Conservation (phyloP, 495 filamentous ascomycete species). For the Neurospora terricola region DNA sequence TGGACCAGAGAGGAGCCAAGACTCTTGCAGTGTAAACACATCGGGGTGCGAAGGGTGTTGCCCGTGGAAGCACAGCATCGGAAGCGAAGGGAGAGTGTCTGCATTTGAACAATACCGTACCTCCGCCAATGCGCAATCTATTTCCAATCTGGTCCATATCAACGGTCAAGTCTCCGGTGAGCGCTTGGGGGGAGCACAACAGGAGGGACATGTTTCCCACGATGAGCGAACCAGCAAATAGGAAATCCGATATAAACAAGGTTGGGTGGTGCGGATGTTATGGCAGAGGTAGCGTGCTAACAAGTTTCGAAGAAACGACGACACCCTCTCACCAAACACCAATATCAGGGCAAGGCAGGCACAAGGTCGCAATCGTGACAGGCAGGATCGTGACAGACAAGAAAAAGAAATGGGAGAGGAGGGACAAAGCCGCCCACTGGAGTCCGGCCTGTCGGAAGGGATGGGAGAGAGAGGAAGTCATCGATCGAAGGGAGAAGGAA, state of each 20-base stretch:
- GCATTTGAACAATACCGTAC: not conserved
- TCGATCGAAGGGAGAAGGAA: not conserved
- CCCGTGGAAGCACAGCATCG: not conserved
- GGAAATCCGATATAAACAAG: not conserved
- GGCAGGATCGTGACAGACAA: not conserved
- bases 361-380: not conserved
- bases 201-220: not conserved
- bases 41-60: not conserved
- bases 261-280: not conserved
- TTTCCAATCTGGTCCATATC: not conserved
- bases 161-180: not conserved
- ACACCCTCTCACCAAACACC: conserved; percentile 1
- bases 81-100: not conserved
- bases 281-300: not conserved
- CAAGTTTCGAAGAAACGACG: not conserved
- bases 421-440: not conserved
- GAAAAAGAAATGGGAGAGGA: not conserved
- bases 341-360: not conserved
- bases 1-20: not conserved
- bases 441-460: conserved; percentile 5
- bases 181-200: not conserved
- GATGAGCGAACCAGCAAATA: not conserved
- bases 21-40: not conserved
- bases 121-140: not conserved
- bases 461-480: not conserved